Evolutionary conservation across 2,329 filamentous ascomycete genomes (phyloP).

Genomic region (Trichoderma hamatum): DNA sequence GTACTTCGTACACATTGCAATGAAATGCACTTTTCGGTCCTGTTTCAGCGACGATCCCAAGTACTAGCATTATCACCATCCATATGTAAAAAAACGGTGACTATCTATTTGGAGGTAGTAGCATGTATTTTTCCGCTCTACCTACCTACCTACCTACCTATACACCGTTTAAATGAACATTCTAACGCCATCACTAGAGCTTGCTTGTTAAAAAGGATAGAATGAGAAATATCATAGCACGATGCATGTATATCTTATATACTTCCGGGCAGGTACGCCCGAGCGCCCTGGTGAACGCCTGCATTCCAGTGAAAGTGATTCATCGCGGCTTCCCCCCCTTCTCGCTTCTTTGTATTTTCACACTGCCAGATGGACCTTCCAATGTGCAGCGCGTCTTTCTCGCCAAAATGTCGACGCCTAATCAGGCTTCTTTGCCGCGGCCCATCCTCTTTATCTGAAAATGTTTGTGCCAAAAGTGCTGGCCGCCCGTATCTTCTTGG

Average conservation of each 20-base stretch:
- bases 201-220: background rate
- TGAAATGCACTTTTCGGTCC: background rate
- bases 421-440: background rate
- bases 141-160: too few species aligned
- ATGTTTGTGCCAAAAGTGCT: slow-evolving; percentile 29
- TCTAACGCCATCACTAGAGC: background rate
- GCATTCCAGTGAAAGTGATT: background rate
- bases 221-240: background rate
- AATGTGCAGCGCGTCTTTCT: background rate
- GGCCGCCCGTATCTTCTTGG: slow-evolving; percentile 29
- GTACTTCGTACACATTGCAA: too few species aligned
- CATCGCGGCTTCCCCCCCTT: slow-evolving; percentile 21
- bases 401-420: slow-evolving; percentile 2
- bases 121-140: background rate
- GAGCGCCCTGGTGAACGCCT: background rate
- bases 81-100: background rate
- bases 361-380: background rate
- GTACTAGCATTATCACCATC: background rate
- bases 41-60: background rate
- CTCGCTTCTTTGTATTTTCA: background rate
- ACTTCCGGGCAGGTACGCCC: background rate
- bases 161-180: background rate
- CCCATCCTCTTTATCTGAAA: slow-evolving; percentile 28
- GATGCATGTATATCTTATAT: background rate
- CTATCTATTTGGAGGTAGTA: background rate